A percentile compares a stretch with the other conserved stretches of the same genome.
These are phyloP conservation scores for Akanthomyces uredinophilus DNA, from an alignment of 2,329 filamentous ascomycete genomes.

Conservation along the genomic window DNA sequence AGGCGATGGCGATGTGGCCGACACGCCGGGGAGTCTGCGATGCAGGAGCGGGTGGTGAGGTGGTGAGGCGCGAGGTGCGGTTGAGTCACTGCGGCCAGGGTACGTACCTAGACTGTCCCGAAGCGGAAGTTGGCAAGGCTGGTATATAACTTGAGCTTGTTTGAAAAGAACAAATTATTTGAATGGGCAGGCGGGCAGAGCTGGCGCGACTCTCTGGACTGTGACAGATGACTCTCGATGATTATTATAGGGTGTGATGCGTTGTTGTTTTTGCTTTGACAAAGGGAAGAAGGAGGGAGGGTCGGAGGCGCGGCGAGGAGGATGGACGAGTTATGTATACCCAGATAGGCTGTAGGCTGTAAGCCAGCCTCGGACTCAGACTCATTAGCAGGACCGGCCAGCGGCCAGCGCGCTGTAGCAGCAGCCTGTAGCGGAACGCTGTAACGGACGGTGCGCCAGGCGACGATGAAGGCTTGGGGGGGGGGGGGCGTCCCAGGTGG, in stretches of 20 bases:
- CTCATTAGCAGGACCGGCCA: too few relatives aligned
- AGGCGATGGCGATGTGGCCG: slow-evolving; percentile 18
- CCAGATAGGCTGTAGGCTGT: slow-evolving; percentile 10
- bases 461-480: background rate
- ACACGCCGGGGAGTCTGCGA: background rate
- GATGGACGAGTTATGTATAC: slow-evolving; percentile 18
- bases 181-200: slow-evolving; percentile 36
- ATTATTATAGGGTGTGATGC: slow-evolving; percentile 44
- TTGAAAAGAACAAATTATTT: background rate
- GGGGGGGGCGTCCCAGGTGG: background rate
- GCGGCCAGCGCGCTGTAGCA: background rate
- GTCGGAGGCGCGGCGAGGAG: slow-evolving; percentile 23
- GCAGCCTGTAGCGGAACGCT: background rate
- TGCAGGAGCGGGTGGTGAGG: slow-evolving; percentile 1
- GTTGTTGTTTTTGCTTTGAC: slow-evolving; percentile 46
- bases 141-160: slow-evolving; percentile 7
- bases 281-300: slow-evolving; percentile 30
- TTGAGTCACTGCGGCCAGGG: slow-evolving; percentile 15
- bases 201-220: slow-evolving; percentile 55
- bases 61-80: background rate
- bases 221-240: slow-evolving; percentile 55
- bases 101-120: slow-evolving; percentile 14
- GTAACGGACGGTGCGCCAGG: slow-evolving; percentile 2
- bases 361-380: background rate
- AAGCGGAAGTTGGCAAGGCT: slow-evolving; percentile 11